Conservation (phyloP, 345 rosid species). For the Eutrema yunnanense region DNA sequence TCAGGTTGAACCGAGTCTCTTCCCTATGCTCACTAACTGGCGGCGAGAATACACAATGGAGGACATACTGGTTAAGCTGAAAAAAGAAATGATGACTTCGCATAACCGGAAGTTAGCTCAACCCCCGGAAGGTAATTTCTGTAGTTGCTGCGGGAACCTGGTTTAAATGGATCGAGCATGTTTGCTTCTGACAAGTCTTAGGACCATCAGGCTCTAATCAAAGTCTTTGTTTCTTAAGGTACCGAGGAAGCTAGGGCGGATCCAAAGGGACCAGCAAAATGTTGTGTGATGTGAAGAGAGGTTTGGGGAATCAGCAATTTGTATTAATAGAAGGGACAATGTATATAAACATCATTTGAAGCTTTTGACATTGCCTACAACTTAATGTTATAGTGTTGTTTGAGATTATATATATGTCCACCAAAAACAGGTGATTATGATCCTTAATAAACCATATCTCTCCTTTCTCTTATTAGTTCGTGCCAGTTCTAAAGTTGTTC, state of each 20-base stretch:
- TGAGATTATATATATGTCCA: slow-evolving; percentile 12
- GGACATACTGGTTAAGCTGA: slow-evolving; percentile 60
- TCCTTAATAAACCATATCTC: not conserved
- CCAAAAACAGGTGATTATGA: slow-evolving; percentile 21
- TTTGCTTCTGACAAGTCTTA: not conserved
- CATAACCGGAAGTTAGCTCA: slow-evolving; percentile 71
- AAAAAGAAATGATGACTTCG: slow-evolving; percentile 71
- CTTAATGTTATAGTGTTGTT: slow-evolving; percentile 16
- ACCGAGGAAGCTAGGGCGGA: slow-evolving; percentile 80
- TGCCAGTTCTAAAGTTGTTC: not conserved
- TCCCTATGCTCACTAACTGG: slow-evolving; percentile 69
- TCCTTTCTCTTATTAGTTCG: not conserved
- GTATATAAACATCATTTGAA: slow-evolving; percentile 30
- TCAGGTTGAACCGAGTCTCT: slow-evolving; percentile 73
- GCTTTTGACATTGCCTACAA: slow-evolving; percentile 18
- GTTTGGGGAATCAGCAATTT: not conserved
- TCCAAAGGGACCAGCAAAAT: slow-evolving; percentile 75
- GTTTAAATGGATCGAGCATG: not conserved
- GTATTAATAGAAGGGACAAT: slow-evolving; percentile 24
- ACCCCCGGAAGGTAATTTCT: slow-evolving; percentile 56
- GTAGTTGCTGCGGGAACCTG: not conserved
- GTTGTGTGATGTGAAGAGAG: slow-evolving; percentile 62
- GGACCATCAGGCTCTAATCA: not conserved
- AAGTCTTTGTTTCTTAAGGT: slow-evolving; percentile 44
- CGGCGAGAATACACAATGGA: slow-evolving; percentile 72